Evolutionary conservation across 2,329 filamentous ascomycete species (phyloP).

Genomic region (Diaporthe vexans): DNA sequence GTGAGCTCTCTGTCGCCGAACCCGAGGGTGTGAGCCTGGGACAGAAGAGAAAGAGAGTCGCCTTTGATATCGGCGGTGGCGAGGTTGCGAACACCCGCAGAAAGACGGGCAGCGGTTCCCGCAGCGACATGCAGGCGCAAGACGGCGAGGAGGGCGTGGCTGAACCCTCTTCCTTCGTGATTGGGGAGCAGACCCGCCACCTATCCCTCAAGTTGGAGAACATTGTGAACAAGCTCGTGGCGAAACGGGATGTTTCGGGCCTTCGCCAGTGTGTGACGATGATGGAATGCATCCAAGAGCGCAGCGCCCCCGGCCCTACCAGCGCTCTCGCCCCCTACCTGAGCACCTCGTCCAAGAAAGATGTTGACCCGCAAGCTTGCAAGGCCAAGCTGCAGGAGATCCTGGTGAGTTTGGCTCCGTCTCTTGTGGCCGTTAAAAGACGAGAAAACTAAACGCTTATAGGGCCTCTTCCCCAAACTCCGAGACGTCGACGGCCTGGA

Average conservation of each 20-base stretch:
- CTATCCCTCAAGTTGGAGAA: conserved; percentile 1
- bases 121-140: background rate
- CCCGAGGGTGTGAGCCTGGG: background rate
- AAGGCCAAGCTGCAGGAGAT: conserved; percentile 14
- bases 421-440: background rate
- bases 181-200: background rate
- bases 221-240: background rate
- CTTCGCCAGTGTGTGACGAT: conserved; percentile 31
- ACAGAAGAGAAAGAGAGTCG: conserved; percentile 9
- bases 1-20: background rate
- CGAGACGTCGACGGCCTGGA: conserved; percentile 11
- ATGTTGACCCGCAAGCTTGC: background rate
- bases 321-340: conserved; percentile 27
- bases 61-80: background rate
- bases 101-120: background rate
- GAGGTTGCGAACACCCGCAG: background rate
- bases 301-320: background rate
- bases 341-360: background rate
- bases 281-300: conserved; percentile 17
- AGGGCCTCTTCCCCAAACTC: conserved; percentile 28
- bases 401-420: background rate
- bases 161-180: background rate
- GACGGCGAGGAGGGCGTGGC: background rate
- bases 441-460: background rate
- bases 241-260: background rate